A percentile compares a stretch with the other conserved stretches of the same genome.
phyloP scores from a whole-genome alignment of 2,329 filamentous ascomycete species.

The Monilinia fructicola region DNA sequence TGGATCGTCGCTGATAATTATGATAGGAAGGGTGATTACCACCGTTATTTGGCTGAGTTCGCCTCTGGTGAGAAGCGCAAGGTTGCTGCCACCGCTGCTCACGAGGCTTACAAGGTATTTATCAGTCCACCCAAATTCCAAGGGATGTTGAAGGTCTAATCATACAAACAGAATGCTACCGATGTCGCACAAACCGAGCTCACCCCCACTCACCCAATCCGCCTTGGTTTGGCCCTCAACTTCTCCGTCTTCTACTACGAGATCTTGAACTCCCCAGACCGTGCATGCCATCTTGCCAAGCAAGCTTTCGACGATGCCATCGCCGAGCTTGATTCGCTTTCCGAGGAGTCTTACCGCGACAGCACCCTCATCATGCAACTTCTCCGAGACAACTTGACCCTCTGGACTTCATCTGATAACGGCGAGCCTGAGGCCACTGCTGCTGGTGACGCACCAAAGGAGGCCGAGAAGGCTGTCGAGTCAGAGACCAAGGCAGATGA shows the following conservation, averaged over 20 bases:
- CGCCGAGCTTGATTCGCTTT: conserved; percentile 94
- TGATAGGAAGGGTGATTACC: conserved; percentile 90
- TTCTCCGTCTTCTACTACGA: conserved; percentile 99
- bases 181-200: conserved; percentile 98
- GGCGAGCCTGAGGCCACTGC: conserved; percentile 67
- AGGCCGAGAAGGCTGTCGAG: conserved; percentile 54
- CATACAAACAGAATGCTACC: conserved; percentile 69
- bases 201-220: conserved; percentile 96
- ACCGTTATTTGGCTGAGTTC: conserved; percentile 93
- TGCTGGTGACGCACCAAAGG: conserved; percentile 61
- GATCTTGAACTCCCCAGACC: conserved; percentile 97
- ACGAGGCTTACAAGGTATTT: conserved; percentile 93
- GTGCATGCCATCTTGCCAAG: conserved; percentile 97
- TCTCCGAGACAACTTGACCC: conserved; percentile 94
- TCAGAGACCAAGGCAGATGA: conserved; percentile 47
- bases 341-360: conserved; percentile 97
- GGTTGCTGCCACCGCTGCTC: conserved; percentile 79
- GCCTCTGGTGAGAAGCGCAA: conserved; percentile 91
- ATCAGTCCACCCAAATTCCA: conserved; percentile 24
- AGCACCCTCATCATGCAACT: conserved; percentile 99
- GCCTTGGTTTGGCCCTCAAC: conserved; percentile 95
- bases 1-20: conserved; percentile 25
- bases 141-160: conserved; percentile 15
- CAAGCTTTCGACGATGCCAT: conserved; percentile 99
- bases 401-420: conserved; percentile 94